Percentiles rank a stretch among this genome's conserved stretches.
phyloP scores from a whole-genome alignment of 176 grass and related monocot species.

The Eleusine indica region DNA sequence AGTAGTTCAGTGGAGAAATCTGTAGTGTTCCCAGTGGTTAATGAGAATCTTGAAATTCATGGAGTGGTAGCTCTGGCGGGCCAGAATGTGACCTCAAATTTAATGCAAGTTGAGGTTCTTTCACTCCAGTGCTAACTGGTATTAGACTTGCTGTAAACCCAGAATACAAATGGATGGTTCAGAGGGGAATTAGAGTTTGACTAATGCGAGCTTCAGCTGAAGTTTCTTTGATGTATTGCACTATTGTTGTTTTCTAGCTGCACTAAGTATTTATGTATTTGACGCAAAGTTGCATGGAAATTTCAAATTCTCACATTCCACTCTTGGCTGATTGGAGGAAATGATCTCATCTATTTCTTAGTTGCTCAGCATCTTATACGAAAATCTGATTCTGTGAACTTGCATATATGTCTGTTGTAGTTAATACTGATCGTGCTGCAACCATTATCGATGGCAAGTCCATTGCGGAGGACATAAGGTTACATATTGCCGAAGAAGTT shows the following conservation, averaged over 20 bases:
- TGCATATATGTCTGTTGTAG: slow-evolving; percentile 39
- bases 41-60: neutral
- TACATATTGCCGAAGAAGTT: slow-evolving; percentile 66
- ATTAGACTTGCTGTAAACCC: slow-evolving; percentile 15
- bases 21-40: neutral
- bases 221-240: neutral
- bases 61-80: neutral
- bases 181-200: neutral
- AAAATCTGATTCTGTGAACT: slow-evolving; percentile 7
- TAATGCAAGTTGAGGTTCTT: neutral
- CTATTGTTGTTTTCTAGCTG: neutral
- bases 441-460: slow-evolving; percentile 81
- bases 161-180: neutral
- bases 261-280: neutral
- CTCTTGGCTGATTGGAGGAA: neutral
- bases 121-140: neutral
- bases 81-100: slow-evolving; percentile 8
- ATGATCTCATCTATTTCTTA: neutral
- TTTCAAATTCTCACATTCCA: neutral
- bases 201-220: neutral
- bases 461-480: slow-evolving; percentile 83
- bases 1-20: slow-evolving; percentile 6
- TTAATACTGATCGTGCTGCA: slow-evolving; percentile 29
- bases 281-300: neutral
- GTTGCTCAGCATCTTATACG: neutral